Conservation (phyloP, 495 filamentous ascomycete species). For the Symbiotaphrina buchneri region DNA sequence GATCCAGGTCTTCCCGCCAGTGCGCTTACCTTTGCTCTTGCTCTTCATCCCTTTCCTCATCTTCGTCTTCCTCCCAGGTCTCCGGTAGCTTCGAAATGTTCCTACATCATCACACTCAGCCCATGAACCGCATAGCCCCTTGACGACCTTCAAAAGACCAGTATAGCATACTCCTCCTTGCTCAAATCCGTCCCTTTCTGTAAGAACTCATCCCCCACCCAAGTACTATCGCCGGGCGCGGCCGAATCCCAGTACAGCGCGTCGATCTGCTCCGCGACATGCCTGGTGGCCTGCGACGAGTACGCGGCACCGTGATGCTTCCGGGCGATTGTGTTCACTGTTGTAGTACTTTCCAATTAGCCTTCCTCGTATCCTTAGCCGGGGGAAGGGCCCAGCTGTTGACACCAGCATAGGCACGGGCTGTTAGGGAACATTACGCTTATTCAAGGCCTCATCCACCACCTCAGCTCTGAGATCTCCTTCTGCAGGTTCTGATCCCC, state of each 20-base stretch:
- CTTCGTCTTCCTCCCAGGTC: constrained; percentile 10
- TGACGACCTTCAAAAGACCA: neutral
- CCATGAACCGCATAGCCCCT: neutral
- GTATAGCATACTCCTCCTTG: neutral
- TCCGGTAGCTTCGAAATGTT: constrained; percentile 17
- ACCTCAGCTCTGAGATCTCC: neutral
- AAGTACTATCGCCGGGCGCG: constrained; percentile 14
- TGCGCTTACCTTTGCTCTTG: too few species aligned
- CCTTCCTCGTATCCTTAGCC: too few species aligned
- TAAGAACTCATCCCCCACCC: constrained; percentile 12
- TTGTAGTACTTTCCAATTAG: neutral
- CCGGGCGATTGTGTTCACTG: constrained; percentile 40
- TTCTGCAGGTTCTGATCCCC: neutral
- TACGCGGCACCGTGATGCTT: constrained; percentile 54
- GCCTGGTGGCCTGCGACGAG: constrained; percentile 48
- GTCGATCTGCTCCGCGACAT: constrained; percentile 69
- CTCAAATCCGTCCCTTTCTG: constrained; percentile 5
- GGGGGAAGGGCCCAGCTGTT: too few species aligned
- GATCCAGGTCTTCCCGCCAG: too few species aligned
- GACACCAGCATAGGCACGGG: too few species aligned
- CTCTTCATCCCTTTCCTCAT: constrained; percentile 5
- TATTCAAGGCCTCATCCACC: neutral
- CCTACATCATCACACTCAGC: neutral
- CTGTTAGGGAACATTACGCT: too few species aligned
- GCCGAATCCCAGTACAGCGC: constrained; percentile 37